Evolutionary conservation across 2,329 filamentous ascomycete genomes (phyloP).

Genomic region (Cordyceps fumosorosea): DNA sequence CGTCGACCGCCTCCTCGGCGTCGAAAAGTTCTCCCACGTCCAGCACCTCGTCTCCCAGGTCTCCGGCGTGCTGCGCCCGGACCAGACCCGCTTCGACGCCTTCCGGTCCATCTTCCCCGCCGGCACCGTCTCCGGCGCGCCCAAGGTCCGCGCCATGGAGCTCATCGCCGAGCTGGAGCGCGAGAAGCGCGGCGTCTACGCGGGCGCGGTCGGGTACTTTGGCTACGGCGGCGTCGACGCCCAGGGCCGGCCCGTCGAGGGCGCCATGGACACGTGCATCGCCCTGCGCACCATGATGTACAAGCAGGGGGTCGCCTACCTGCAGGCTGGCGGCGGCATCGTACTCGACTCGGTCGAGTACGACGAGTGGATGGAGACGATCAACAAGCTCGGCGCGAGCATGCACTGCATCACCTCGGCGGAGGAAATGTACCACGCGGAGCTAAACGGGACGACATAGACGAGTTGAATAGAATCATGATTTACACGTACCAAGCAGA

Average conservation of each 20-base stretch:
- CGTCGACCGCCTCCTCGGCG: conserved; percentile 90
- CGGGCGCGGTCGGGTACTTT: conserved; percentile 94
- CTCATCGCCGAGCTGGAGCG: conserved; percentile 88
- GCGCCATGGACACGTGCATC: conserved; percentile 84
- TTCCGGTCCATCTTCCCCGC: conserved; percentile 96
- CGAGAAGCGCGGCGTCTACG: conserved; percentile 93
- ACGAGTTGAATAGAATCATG: background rate
- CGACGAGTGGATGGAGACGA: conserved; percentile 88
- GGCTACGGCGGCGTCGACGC: conserved; percentile 70
- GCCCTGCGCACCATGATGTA: conserved; percentile 86
- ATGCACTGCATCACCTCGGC: conserved; percentile 82
- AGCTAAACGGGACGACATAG: conserved; percentile 19
- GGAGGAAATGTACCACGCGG: conserved; percentile 55
- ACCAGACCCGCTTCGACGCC: conserved; percentile 86
- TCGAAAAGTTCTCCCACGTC: conserved; percentile 92
- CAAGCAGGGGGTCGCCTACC: conserved; percentile 84
- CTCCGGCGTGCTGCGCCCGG: conserved; percentile 76
- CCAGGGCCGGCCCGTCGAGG: conserved; percentile 59
- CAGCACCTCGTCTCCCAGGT: conserved; percentile 97
- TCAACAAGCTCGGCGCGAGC: conserved; percentile 91
- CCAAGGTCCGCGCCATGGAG: conserved; percentile 96
- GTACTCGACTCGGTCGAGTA: conserved; percentile 90
- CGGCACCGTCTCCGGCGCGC: conserved; percentile 89
- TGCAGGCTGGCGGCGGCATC: conserved; percentile 86
- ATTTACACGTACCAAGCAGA: background rate